Percentiles rank a stretch among this genome's conserved stretches.
Evolutionary conservation across 1,139 yeast species (phyloP).

Genomic region (Sporopachydermia cereana): DNA sequence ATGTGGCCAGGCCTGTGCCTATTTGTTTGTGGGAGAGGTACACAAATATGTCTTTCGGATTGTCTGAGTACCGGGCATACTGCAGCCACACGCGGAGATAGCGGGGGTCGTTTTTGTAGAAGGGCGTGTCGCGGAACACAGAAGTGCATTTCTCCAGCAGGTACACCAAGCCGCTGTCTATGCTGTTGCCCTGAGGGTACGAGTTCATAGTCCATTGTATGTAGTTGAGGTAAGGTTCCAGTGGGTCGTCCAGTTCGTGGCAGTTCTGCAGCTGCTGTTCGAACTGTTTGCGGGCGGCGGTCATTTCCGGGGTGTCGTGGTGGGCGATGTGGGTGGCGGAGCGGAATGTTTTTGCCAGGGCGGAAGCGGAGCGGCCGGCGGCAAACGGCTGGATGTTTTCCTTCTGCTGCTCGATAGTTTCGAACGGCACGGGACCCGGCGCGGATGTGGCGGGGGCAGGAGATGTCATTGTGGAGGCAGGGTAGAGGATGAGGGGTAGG

Average conservation of each 20-base stretch:
- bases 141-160: constrained; percentile 66
- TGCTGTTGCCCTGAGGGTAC: constrained; percentile 56
- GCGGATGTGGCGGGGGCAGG: too few species aligned
- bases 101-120: constrained; percentile 73
- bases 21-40: constrained; percentile 66
- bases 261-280: constrained; percentile 34
- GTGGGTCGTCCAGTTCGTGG: constrained; percentile 70
- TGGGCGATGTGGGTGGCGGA: constrained; percentile 16
- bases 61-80: constrained; percentile 56
- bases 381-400: constrained; percentile 66
- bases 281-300: constrained; percentile 30
- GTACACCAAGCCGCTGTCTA: constrained; percentile 55
- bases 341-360: constrained; percentile 38
- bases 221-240: constrained; percentile 61
- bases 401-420: constrained; percentile 54
- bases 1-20: constrained; percentile 55
- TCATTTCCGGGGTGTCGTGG: constrained; percentile 18
- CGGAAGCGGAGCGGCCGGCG: constrained; percentile 60
- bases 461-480: too few species aligned
- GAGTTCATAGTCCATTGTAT: constrained; percentile 58
- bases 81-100: constrained; percentile 74
- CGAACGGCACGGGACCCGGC: constrained; percentile 25
- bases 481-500: too few species aligned
- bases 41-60: constrained; percentile 60
- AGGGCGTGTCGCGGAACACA: constrained; percentile 48